These are phyloP conservation scores for Xylaria sp. DNA, from an alignment of 2,329 filamentous ascomycete genomes.

Conservation along the genomic window DNA sequence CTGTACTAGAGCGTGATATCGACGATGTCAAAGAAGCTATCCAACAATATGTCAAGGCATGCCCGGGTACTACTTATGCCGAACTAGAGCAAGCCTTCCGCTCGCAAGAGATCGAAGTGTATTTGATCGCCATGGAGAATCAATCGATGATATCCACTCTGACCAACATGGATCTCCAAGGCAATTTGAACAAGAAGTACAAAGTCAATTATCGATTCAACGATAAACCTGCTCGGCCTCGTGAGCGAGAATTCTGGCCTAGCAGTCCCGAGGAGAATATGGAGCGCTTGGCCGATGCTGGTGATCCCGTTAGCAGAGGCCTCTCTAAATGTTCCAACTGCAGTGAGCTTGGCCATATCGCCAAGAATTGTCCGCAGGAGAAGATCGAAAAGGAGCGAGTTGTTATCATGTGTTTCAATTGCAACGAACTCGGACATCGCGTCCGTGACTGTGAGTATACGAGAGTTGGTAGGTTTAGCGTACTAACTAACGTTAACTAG, in stretches of 20 bases:
- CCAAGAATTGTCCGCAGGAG: conserved; percentile 70
- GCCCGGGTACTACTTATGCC: conserved; percentile 65
- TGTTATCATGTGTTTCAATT: conserved; percentile 72
- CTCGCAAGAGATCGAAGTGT: conserved; percentile 61
- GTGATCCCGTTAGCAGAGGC: conserved; percentile 68
- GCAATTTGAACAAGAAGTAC: conserved; percentile 72
- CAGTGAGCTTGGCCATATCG: conserved; percentile 69
- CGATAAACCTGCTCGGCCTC: conserved; percentile 65
- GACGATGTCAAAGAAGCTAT: conserved; percentile 70
- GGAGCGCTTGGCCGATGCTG: conserved; percentile 71
- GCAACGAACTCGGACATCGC: conserved; percentile 70
- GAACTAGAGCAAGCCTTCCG: conserved; percentile 72
- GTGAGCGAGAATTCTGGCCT: conserved; percentile 70
- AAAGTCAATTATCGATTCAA: conserved; percentile 71
- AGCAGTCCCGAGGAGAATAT: conserved; percentile 67
- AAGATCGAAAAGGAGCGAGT: conserved; percentile 58
- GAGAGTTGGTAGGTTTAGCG: neutral
- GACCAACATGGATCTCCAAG: conserved; percentile 78
- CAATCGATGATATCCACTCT: conserved; percentile 63
- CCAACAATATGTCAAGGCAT: conserved; percentile 70
- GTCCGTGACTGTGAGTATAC: conserved; percentile 72
- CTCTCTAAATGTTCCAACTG: conserved; percentile 72
- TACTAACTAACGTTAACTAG: conserved; percentile 49
- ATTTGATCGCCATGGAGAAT: conserved; percentile 71
- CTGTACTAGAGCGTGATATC: conserved; percentile 64